A percentile compares a stretch with the other conserved stretches of the same genome.
Evolutionary conservation across 2,329 filamentous ascomycete genomes (phyloP).

Genomic region (Pseudogymnoascus sp.): DNA sequence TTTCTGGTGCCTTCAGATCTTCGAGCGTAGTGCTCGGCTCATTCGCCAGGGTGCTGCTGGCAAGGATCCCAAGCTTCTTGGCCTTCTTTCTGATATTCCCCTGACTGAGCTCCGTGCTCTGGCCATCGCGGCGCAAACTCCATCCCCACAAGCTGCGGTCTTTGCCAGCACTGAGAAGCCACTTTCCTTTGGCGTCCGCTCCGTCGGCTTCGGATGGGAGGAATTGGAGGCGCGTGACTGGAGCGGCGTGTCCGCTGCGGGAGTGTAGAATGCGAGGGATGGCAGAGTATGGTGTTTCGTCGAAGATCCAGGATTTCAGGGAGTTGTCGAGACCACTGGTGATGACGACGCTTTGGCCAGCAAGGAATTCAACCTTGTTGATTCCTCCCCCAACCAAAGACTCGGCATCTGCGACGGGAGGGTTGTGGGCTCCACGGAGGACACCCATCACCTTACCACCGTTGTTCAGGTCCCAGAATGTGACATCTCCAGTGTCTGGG

Average conservation of each 20-base stretch:
- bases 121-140: constrained; percentile 87
- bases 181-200: constrained; percentile 80
- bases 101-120: constrained; percentile 88
- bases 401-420: constrained; percentile 46
- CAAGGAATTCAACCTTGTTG: constrained; percentile 79
- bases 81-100: constrained; percentile 80
- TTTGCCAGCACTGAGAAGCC: constrained; percentile 80
- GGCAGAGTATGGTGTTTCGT: constrained; percentile 81
- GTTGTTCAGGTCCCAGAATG: constrained; percentile 90
- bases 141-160: constrained; percentile 94
- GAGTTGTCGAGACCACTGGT: constrained; percentile 91
- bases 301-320: constrained; percentile 92
- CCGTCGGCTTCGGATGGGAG: constrained; percentile 84
- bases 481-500: constrained; percentile 71
- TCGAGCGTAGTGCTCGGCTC: constrained; percentile 59
- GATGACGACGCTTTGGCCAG: constrained; percentile 80
- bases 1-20: constrained; percentile 78
- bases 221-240: constrained; percentile 75
- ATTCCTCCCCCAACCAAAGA: constrained; percentile 62
- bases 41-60: constrained; percentile 45
- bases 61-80: constrained; percentile 72
- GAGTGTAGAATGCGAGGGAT: constrained; percentile 78
- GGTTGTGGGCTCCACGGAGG: constrained; percentile 79
- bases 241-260: constrained; percentile 79
- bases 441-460: constrained; percentile 81